Evolutionary conservation across 2,329 filamentous ascomycete genomes (phyloP), one percentile per base, ranked within the genome.

Genomic region (Diaporthe longicolla): DNA sequence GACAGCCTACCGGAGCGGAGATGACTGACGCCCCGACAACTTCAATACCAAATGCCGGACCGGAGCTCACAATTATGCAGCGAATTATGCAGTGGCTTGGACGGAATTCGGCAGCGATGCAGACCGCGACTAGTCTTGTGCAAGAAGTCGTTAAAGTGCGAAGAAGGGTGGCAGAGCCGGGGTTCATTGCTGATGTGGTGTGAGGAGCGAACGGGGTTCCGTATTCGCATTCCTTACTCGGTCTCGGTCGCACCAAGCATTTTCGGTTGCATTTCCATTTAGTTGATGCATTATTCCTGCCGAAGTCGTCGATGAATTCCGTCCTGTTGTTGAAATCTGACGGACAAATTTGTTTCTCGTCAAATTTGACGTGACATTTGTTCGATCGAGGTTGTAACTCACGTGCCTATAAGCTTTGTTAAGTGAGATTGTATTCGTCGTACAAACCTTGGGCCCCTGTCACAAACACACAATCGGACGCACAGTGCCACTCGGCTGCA

Each of bases 141-240:
- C 63, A 52, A 66, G 29, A 37, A 24, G 43, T 26, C 13, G 45
- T 52, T 37, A 45, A 45, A 15, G 29, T 8, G 61, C 61, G 29
- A 48, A 21, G 29, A 37, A 15, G 40, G 43, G 15, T 8, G 61
- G 29, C 19, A 35, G 21, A 45, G 26, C n/a, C 35, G 61, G 61
- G 43, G 40, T n/a, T 35, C 29, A 45, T n/a, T 48, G 29, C 61
- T 32, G 19, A 21, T 19, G 61, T 50, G 43, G 61, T 66, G 61
- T 35, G 61, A 50, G 37, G 61, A 29, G 45, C 21, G 61, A 52
- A 21, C 45, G 63, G 59, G 29, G 13, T 37, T 52, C 63, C 63
- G 63, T 68, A 68, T 68, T 68, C 63, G 32, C 45, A 68, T 68
- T 66, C n/a, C 15, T n/a, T 40, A 40, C 26, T 54, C 48, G 48